Evolutionary conservation across 2,329 filamentous ascomycete species (phyloP), one percentile per base, ranked within the genome.

Genomic region (Fusarium albidum): DNA sequence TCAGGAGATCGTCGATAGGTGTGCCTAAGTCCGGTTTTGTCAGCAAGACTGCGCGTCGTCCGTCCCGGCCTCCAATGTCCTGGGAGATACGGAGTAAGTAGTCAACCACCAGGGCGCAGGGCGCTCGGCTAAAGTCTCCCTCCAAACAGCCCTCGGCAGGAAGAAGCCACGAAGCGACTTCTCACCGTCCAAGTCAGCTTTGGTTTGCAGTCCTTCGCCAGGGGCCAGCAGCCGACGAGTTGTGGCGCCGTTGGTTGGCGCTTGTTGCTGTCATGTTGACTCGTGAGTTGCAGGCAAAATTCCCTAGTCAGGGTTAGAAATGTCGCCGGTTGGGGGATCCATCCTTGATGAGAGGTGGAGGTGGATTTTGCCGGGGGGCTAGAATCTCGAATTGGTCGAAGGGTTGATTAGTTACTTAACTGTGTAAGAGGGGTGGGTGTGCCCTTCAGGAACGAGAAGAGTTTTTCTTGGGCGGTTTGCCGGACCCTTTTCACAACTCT

Each of bases 191-290:
- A 39, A 31, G 51, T 28, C 18, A n/a, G 39, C 21, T 18, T 44
- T 37, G 28, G 31, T 35, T 26, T 55, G 27, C 28, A 28, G 28
- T 29, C 49, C 38, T 46, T 32, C 43, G 18, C 53, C 35, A 40
- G 51, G 54, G 31, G 29, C 44, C 51, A 34, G 41, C 27, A 42
- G 33, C 55, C 55, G 34, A 59, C 47, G 48, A 41, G 55, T 49
- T 57, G 54, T 63, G 56, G 61, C 56, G 59, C 48, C 51, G 52
- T 45, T 59, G 38, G 49, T 50, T 52, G 40, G 47, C 35, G 41
- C 32, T 52, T 46, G 25, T 31, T 33, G 37, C 45, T 52, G 33
- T 17, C 44, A 51, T 47, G 31, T 42, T 38, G 44, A 47, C 32
- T 47, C 45, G 42, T 18, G 13, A 59, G 29, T 38, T 28, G 28